Evolutionary conservation across 441 rosid genomes (phyloP).

Genomic region (Breynia disticha): DNA sequence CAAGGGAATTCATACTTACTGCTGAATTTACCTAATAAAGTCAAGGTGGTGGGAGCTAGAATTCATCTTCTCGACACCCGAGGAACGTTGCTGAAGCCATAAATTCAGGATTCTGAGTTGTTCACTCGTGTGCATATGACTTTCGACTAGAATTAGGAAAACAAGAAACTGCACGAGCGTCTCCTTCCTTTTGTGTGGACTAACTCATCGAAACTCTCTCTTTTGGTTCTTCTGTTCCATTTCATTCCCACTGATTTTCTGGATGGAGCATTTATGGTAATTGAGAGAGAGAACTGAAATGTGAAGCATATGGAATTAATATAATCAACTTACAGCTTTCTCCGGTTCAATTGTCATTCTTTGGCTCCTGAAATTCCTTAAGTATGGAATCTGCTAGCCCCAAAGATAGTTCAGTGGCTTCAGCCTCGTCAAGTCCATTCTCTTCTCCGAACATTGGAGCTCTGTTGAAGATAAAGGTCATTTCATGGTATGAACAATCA

Average conservation of each 20-base stretch:
- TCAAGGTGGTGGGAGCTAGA: constrained; percentile 12
- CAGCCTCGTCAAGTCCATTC: constrained; percentile 53
- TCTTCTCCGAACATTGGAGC: constrained; percentile 52
- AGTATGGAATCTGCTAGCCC: constrained; percentile 45
- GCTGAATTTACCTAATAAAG: constrained; percentile 5
- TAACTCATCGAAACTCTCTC: constrained; percentile 17
- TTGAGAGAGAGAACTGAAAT: constrained; percentile 8
- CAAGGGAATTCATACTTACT: background rate
- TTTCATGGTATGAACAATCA: constrained; percentile 41
- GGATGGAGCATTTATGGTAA: constrained; percentile 23
- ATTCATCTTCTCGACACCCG: constrained; percentile 44
- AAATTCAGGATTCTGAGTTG: constrained; percentile 33
- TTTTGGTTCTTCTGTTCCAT: constrained; percentile 10
- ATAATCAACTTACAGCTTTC: constrained; percentile 6
- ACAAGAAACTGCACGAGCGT: constrained; percentile 8
- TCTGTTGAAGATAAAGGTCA: constrained; percentile 58
- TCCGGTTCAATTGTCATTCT: background rate
- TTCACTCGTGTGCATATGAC: constrained; percentile 54
- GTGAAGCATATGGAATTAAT: constrained; percentile 16
- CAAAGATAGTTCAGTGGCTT: constrained; percentile 42
- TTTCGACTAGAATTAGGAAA: constrained; percentile 25
- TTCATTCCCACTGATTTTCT: constrained; percentile 20
- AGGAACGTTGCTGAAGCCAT: constrained; percentile 61
- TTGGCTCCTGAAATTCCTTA: constrained; percentile 5
- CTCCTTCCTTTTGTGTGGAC: constrained; percentile 1